Evolutionary conservation across 2,329 filamentous ascomycete genomes (phyloP).

Genomic region (Apiospora hydei): DNA sequence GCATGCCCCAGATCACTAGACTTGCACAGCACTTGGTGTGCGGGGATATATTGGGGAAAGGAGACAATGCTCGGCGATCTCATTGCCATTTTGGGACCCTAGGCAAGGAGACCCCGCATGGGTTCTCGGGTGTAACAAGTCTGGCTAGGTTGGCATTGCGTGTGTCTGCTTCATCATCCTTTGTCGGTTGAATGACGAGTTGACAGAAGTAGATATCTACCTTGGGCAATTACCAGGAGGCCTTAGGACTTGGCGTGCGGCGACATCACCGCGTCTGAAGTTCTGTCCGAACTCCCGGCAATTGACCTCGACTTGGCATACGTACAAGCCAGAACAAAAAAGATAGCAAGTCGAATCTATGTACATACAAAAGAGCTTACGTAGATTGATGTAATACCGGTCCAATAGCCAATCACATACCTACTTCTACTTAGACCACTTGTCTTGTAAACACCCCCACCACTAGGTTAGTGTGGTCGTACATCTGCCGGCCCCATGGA

Average conservation of each 20-base stretch:
- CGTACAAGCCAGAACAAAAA: background rate
- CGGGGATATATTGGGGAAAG: conserved; percentile 3
- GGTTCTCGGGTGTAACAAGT: background rate
- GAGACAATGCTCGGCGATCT: background rate
- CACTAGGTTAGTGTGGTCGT: background rate
- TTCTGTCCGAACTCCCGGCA: background rate
- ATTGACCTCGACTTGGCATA: background rate
- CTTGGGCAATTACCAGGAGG: background rate
- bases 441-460: background rate
- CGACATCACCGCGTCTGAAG: background rate
- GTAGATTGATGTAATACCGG: background rate
- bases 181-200: background rate
- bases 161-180: background rate
- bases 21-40: background rate
- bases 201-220: background rate
- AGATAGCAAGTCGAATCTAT: background rate
- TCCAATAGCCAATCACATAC: background rate
- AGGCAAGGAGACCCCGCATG: background rate
- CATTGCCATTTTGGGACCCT: conserved; percentile 7
- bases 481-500: background rate
- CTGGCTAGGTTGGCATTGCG: background rate
- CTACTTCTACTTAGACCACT: background rate
- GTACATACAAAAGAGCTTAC: background rate
- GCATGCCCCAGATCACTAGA: background rate
- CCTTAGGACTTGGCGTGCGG: background rate